Conservation (phyloP, 129 eudicot species). For the Chrysanthemum lavandulifolium region DNA sequence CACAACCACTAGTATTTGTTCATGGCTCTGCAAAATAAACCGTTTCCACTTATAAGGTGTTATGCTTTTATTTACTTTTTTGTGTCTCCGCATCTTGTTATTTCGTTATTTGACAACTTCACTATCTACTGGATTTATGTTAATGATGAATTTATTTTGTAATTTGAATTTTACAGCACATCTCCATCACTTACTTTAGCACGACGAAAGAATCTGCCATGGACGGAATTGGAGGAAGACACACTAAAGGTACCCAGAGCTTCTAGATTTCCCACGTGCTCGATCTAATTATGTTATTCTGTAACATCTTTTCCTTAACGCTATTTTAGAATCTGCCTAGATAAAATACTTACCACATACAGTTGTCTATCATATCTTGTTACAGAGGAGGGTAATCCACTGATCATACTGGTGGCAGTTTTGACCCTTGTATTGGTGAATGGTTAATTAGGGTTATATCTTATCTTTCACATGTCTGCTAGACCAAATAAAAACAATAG, state of each 20-base stretch:
- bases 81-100: not conserved
- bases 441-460: not conserved
- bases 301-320: not conserved
- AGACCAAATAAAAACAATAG: not conserved
- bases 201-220: slow-evolving; percentile 50
- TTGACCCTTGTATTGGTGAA: not conserved
- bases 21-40: not conserved
- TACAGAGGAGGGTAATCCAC: no score
- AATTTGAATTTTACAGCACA: slow-evolving; percentile 42
- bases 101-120: not conserved
- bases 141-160: not conserved
- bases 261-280: not conserved
- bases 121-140: slow-evolving; percentile 10
- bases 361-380: no score
- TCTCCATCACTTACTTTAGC: slow-evolving; percentile 37
- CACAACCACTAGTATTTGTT: not conserved
- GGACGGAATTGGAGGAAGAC: slow-evolving; percentile 70
- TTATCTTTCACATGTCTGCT: not conserved
- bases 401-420: not conserved
- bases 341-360: not conserved
- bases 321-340: not conserved
- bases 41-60: not conserved
- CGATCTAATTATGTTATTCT: not conserved
- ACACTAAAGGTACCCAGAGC: slow-evolving; percentile 46
- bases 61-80: not conserved